Percentiles rank a stretch among this genome's conserved stretches.
These are phyloP conservation scores for Pseudogymnoascus pannorum DNA, from an alignment of 2,329 filamentous ascomycete species.

Conservation along the genomic window DNA sequence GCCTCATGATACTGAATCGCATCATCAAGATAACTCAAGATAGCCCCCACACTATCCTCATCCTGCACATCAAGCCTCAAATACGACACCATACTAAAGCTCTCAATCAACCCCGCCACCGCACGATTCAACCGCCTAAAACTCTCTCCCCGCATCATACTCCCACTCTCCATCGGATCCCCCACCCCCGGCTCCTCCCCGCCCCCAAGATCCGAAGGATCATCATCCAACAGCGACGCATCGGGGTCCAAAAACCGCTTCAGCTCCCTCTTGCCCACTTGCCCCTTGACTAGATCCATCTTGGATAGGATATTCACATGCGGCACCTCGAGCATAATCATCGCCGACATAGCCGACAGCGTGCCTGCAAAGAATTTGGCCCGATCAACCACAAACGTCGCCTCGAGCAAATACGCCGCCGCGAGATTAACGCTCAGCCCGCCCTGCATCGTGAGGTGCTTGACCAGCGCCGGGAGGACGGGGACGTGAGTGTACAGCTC, in stretches of 20 bases:
- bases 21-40: conserved; percentile 90
- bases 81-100: conserved; percentile 97
- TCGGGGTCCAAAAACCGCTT: conserved; percentile 89
- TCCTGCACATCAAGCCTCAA: conserved; percentile 82
- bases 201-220: conserved; percentile 43
- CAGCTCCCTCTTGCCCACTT: conserved; percentile 78
- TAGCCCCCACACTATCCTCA: conserved; percentile 79
- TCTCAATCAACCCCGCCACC: conserved; percentile 86
- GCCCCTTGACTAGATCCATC: conserved; percentile 92
- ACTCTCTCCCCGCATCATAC: conserved; percentile 72
- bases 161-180: conserved; percentile 52
- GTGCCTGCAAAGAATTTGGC: conserved; percentile 98
- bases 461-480: conserved; percentile 76
- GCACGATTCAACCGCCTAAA: conserved; percentile 81
- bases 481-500: conserved; percentile 97
- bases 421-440: conserved; percentile 85
- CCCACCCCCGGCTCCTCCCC: conserved; percentile 41
- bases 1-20: conserved; percentile 90
- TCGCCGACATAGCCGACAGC: conserved; percentile 93
- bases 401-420: conserved; percentile 89
- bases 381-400: conserved; percentile 89
- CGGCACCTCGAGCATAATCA: conserved; percentile 96
- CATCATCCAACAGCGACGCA: conserved; percentile 71
- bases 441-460: conserved; percentile 70
- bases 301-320: conserved; percentile 96